Evolutionary conservation across 495 filamentous ascomycete genomes (phyloP).

Genomic region (Tuber microsphaerosporum): DNA sequence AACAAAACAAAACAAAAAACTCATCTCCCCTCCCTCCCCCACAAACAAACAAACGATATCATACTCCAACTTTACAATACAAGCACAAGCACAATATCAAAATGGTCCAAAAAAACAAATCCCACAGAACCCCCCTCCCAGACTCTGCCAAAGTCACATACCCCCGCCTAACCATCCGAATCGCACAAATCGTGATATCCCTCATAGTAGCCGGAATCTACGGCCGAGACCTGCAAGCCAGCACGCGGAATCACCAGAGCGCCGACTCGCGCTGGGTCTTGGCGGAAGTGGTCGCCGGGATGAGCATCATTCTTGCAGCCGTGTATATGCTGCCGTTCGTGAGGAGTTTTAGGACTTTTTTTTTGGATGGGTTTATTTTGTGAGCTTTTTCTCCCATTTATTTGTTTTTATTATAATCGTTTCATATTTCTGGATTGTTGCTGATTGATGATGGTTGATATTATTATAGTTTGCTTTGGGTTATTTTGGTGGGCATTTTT

Average conservation of each 20-base stretch:
- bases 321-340: conserved; percentile 50
- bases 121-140: conserved; percentile 19
- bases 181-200: conserved; percentile 58
- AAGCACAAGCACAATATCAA: no score
- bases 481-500: conserved; percentile 60
- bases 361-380: conserved; percentile 54
- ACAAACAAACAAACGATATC: not conserved
- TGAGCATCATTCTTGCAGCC: conserved; percentile 47
- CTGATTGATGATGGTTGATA: no score
- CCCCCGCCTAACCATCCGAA: conserved; percentile 45
- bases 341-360: conserved; percentile 48
- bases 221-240: conserved; percentile 50
- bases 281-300: conserved; percentile 49
- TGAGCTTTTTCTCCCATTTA: conserved; percentile 4
- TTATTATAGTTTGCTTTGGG: conserved; percentile 50
- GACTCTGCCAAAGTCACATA: conserved; percentile 4
- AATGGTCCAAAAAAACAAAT: conserved; percentile 31
- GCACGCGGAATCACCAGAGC: conserved; percentile 42
- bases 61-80: not conserved
- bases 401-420: not conserved
- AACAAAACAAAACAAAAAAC: no score
- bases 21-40: not conserved
- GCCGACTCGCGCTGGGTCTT: conserved; percentile 55
- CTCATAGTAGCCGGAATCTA: conserved; percentile 59
- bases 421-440: no score